A percentile compares a stretch with the other conserved stretches of the same genome.
phyloP scores from a whole-genome alignment of 2,329 filamentous ascomycete species.

The Fusarium albidum region DNA sequence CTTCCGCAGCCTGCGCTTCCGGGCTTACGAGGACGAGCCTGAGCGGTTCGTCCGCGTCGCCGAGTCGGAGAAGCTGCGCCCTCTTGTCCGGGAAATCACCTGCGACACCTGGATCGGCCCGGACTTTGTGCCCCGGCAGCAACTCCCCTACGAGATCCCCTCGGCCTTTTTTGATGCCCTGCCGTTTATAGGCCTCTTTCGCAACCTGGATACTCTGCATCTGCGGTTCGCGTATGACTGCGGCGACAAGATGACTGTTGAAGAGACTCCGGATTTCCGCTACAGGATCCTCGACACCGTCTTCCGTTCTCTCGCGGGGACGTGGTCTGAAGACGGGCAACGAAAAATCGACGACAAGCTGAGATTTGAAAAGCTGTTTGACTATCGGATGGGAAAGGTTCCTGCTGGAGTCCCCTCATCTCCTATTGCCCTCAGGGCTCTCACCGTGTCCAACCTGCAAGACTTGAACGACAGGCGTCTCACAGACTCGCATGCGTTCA shows the following conservation, averaged over 20 bases:
- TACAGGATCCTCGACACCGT: slow-evolving; percentile 11
- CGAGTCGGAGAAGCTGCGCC: background rate
- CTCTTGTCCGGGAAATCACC: slow-evolving; percentile 8
- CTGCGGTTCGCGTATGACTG: slow-evolving; percentile 1
- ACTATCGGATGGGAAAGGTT: background rate
- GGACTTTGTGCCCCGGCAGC: background rate
- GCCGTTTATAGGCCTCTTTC: slow-evolving; percentile 3
- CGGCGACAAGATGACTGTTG: background rate
- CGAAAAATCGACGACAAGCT: background rate
- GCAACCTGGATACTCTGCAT: slow-evolving; percentile 9
- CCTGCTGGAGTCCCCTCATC: background rate
- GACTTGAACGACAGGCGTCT: background rate
- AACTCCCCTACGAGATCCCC: background rate
- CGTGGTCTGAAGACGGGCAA: slow-evolving; percentile 1
- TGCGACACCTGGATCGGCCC: slow-evolving; percentile 12
- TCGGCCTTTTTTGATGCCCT: slow-evolving; percentile 8
- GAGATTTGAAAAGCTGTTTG: background rate
- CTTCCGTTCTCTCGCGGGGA: slow-evolving; percentile 15
- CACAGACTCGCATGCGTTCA: background rate
- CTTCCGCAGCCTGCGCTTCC: slow-evolving; percentile 11
- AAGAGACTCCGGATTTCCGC: slow-evolving; percentile 5
- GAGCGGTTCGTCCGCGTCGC: background rate
- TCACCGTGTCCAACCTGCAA: slow-evolving; percentile 13
- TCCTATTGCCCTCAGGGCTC: background rate
- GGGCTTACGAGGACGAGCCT: slow-evolving; percentile 7